Percentiles rank a stretch among this genome's conserved stretches.
Evolutionary conservation across 208 protist genomes (phyloP).

Genomic region (Vickermania ingenoplastis): DNA sequence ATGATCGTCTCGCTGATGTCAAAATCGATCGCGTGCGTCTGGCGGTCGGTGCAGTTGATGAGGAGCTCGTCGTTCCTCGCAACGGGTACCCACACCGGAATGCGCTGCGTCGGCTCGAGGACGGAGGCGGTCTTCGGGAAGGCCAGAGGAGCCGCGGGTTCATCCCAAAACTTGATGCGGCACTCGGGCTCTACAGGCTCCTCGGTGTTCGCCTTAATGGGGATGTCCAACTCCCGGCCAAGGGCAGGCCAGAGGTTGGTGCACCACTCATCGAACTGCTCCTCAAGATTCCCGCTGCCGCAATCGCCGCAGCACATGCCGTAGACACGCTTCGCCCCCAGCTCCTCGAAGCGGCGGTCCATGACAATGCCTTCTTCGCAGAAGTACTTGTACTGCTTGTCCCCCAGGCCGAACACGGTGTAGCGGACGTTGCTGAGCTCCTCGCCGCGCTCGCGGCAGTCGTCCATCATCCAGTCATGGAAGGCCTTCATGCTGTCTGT

Average conservation of each 20-base stretch:
- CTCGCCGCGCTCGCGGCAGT: constrained; percentile 31
- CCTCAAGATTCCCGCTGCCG: constrained; percentile 72
- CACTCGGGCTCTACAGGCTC: constrained; percentile 78
- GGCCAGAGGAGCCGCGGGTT: constrained; percentile 52
- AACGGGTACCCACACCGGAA: constrained; percentile 76
- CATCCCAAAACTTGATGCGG: constrained; percentile 75
- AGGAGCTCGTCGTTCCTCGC: constrained; percentile 70
- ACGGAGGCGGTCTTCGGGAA: constrained; percentile 85
- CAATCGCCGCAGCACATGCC: constrained; percentile 67
- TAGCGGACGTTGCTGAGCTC: constrained; percentile 72
- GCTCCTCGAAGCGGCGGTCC: constrained; percentile 80
- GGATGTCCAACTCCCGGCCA: constrained; percentile 59
- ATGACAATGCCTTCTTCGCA: constrained; percentile 79
- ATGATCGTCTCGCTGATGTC: constrained; percentile 75
- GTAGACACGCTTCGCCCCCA: constrained; percentile 80
- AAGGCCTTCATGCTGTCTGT: constrained; percentile 88
- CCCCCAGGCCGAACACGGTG: constrained; percentile 85
- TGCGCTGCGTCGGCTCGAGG: constrained; percentile 77
- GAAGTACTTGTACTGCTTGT: constrained; percentile 87
- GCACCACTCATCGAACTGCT: constrained; percentile 81
- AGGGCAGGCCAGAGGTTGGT: constrained; percentile 78
- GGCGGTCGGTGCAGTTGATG: constrained; percentile 23
- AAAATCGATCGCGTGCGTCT: constrained; percentile 85
- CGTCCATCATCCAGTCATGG: constrained; percentile 77
- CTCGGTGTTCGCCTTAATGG: constrained; percentile 48